Conservation (phyloP, 1,284 basidiomycete genomes). For the Volvariella volvacea region DNA sequence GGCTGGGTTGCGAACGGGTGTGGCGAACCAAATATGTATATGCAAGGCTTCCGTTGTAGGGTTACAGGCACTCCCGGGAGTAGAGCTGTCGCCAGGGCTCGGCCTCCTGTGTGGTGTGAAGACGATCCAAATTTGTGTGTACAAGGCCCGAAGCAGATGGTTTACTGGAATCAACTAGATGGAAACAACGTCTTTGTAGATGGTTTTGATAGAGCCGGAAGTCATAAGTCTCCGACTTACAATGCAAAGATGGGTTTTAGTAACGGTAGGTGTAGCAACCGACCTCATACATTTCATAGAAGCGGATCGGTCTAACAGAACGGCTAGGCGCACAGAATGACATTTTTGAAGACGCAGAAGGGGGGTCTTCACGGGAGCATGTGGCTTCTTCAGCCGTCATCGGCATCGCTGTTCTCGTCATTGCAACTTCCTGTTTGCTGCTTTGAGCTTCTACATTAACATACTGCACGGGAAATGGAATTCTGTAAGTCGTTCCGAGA, state of each 20-base stretch:
- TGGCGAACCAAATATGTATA: conserved; percentile 41
- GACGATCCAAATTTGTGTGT: conserved; percentile 28
- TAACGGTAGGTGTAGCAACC: conserved; percentile 25
- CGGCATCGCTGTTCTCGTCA: no score
- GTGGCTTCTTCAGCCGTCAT: no score
- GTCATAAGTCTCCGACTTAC: conserved; percentile 32
- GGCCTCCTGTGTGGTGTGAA: conserved; percentile 41
- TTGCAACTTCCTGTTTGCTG: no score
- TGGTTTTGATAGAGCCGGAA: conserved; percentile 28
- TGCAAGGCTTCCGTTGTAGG: conserved; percentile 32
- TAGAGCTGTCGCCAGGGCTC: conserved; percentile 25
- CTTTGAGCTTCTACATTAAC: no score
- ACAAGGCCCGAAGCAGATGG: conserved; percentile 40
- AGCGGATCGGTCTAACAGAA: not conserved
- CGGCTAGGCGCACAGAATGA: conserved; percentile 19
- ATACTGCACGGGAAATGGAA: no score
- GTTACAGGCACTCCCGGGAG: conserved; percentile 32
- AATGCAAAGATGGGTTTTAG: conserved; percentile 36
- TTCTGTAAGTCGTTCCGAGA: no score
- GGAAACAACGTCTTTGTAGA: conserved; percentile 37
- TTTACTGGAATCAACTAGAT: conserved; percentile 38
- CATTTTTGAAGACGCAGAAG: conserved; percentile 23
- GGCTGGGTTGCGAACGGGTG: conserved; percentile 39
- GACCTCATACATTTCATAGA: not conserved
- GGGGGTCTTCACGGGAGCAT: not conserved